phyloP scores from a whole-genome alignment of 176 grass and related monocot genomes.

The Olyra latifolia region DNA sequence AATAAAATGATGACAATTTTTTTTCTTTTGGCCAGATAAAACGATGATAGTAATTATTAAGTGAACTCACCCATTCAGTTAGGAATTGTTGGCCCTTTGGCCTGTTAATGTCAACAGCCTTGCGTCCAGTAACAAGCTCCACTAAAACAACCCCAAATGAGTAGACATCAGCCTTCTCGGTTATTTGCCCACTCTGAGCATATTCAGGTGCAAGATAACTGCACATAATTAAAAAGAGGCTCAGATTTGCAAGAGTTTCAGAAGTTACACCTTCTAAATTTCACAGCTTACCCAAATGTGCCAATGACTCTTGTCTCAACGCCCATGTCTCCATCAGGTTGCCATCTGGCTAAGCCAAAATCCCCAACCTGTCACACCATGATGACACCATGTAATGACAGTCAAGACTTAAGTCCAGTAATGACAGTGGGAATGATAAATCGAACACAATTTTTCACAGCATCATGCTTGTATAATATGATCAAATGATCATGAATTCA shows the following conservation, averaged over 20 bases:
- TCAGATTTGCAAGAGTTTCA: background rate
- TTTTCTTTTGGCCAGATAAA: too few species aligned
- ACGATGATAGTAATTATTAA: background rate
- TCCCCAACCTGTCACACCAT: conserved; percentile 68
- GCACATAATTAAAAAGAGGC: background rate
- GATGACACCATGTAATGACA: background rate
- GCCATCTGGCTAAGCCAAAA: conserved; percentile 93
- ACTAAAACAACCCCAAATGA: conserved; percentile 92
- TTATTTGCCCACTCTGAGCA: conserved; percentile 92
- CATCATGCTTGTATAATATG: background rate
- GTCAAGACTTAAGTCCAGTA: background rate
- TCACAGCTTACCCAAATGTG: conserved; percentile 66
- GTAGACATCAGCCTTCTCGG: conserved; percentile 95
- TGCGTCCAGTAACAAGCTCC: conserved; percentile 89
- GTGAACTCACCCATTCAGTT: conserved; percentile 86
- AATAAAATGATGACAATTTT: background rate
- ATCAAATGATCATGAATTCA: background rate
- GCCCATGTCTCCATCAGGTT: conserved; percentile 88
- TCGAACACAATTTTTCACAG: background rate
- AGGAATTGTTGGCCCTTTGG: conserved; percentile 96
- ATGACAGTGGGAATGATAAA: background rate
- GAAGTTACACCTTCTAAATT: background rate
- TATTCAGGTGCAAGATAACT: conserved; percentile 88
- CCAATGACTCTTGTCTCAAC: conserved; percentile 96
- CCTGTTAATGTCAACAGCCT: conserved; percentile 92